Percentiles rank a stretch among this genome's conserved stretches.
Conservation (phyloP, 371 early-diverging fungal species). For the Mortierella sp. region DNA sequence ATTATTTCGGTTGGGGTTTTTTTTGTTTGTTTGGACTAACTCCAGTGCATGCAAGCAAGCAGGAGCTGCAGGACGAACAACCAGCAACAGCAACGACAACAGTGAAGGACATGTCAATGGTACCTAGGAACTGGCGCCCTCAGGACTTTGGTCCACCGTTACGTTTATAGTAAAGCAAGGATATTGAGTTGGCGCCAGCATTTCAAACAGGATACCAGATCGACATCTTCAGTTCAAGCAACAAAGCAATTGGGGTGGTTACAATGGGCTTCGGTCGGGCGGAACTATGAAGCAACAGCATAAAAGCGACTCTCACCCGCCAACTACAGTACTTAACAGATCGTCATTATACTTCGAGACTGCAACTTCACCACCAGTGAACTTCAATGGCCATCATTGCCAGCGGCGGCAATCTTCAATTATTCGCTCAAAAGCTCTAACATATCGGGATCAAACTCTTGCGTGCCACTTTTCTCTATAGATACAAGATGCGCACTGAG, state of each 20-base stretch:
- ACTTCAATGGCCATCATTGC: not conserved
- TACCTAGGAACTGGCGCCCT: not conserved
- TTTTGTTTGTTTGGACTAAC: not conserved
- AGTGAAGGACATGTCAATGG: not conserved
- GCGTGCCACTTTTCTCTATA: constrained; percentile 42
- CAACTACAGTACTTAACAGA: not conserved
- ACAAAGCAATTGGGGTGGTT: not conserved
- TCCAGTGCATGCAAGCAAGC: not conserved
- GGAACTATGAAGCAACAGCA: not conserved
- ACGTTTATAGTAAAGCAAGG: not conserved
- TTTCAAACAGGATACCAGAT: not conserved
- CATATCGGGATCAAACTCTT: not conserved
- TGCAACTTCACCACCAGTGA: not conserved
- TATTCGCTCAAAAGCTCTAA: not conserved
- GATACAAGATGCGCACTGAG: constrained; percentile 92
- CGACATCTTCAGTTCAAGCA: not conserved
- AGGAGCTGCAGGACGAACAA: no score
- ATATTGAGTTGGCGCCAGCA: not conserved
- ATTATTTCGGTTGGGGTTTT: not conserved
- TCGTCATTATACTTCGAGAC: not conserved
- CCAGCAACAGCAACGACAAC: not conserved
- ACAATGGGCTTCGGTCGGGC: not conserved
- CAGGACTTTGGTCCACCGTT: not conserved
- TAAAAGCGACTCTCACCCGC: not conserved
- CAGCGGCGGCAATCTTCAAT: not conserved